Conservation (phyloP, 176 grass and related monocot genomes). For the Echinochloa phyllopogon region DNA sequence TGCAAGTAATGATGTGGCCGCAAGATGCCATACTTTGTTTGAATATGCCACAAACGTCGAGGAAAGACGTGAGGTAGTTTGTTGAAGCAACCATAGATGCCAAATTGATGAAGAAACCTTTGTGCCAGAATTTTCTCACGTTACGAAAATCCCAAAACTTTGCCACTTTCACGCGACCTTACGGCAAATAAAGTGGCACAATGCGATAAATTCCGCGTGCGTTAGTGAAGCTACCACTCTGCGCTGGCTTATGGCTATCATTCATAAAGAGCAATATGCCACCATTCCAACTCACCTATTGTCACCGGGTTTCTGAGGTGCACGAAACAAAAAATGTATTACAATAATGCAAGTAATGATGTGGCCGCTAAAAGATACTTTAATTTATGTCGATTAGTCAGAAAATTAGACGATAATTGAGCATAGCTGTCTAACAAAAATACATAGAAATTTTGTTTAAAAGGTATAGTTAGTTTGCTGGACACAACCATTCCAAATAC, state of each 20-base stretch:
- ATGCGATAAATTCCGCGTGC: no score
- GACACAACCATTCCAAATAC: background rate
- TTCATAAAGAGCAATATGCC: background rate
- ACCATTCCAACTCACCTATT: no score
- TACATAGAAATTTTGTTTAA: background rate
- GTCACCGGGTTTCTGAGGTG: background rate
- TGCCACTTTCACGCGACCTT: background rate
- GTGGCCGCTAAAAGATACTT: background rate
- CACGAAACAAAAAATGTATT: rapidly evolving
- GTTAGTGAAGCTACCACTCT: no score
- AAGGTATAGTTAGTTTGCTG: background rate
- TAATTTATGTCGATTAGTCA: background rate
- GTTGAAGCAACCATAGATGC: no score
- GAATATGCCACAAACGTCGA: no score
- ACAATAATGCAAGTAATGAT: background rate
- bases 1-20: no score
- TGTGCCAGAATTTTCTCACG: background rate
- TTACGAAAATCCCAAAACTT: background rate
- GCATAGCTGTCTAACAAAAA: background rate
- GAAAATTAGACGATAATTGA: background rate
- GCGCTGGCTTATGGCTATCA: background rate
- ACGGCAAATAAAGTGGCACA: no score
- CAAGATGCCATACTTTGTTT: no score
- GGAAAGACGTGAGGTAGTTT: no score
- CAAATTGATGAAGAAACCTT: no score